Evolutionary conservation across 805 yeast species (phyloP), one percentile per base, ranked within the genome.

Genomic region (Metschnikowia cubensis): DNA sequence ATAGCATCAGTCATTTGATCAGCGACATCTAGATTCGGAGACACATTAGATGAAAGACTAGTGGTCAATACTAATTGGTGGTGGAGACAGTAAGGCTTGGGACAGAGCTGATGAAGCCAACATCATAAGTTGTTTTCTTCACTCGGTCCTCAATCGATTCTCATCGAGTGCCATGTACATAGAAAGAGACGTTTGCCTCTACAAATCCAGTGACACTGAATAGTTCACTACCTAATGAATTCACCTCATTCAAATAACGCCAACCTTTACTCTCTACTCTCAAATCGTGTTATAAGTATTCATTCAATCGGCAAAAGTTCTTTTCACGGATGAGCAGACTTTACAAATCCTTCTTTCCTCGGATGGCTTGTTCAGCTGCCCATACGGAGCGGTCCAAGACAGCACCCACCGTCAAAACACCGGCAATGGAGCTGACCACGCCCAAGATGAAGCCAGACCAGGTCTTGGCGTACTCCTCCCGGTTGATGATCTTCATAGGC

Each of bases 361-460:
- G 75, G 31, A 90, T 67, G 13, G 85, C 88, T 66, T 81, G 82
- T 63, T 90, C 91, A 1, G 96, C 96, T 11, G 88, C 92, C 81
- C 88, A 90, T 4, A 90, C 86, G 2, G 95, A 83, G 52, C 89
- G 80, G 66, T 94, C 99, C 42, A 91, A 67, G 35, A 91, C 81
- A 0, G 97, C 85, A 8, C 96, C 98, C 25, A 92, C 90, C 25
- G 97, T 91, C 51, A 94, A 74, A 10, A 94, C 90, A 43, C 98
- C 97, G 8, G 97, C 98, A 37, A 92, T 78, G 6, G 95, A 89
- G 49, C 96, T 86, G 57, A 94, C 82, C 25, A 87, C 88, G 34
- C 91, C 89, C 51, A 90, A 71, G 22, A 89, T 61, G 63, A 91
- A 90, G 1, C 90, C 87, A 31, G 91, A 84, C 84, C 94, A 87